Evolutionary conservation across 805 yeast species (phyloP), one percentile per base, ranked within the genome.

Genomic region (Wickerhamomyces queroliae): DNA sequence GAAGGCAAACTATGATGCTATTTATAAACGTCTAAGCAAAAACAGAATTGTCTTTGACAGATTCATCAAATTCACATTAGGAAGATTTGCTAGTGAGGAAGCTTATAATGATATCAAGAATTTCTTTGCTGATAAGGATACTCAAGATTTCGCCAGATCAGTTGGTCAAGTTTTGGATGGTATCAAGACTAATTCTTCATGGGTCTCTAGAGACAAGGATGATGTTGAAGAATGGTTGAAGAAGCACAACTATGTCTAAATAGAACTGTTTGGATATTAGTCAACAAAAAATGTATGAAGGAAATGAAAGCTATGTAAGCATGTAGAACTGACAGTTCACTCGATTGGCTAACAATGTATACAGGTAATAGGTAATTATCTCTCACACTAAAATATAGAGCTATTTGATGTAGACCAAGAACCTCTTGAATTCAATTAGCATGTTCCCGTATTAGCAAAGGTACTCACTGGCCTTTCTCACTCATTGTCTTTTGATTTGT

Each of bases 31-130:
- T 49, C 72, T 88, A 58, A 95, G 96, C 29, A 83, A 90, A 16
- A 82, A 86, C 22, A 72, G 80, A 45, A 73, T 87, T 22, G 79
- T 89, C 79, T 71, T 90, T 53, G 83, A 90, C 27, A 69, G 80
- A 32, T 79, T 93, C 42, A 82, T 91, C 34, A 70, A 73, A 26
- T 51, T 83, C 37, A 67, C 81, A 28, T 69, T 84, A 37, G 62
- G 78, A 15, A 74, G 80, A 5, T 81, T 77, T 61, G 71, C 88
- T 26, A 74, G 74, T 38, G 55, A 59, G 24, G 73, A 69, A 34
- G 74, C 76, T 40, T 67, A 70, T 52, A 66, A 66, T 23, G 71
- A 69, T 33, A 72, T 80, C 41, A 64, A 67, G 46, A 50, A 55
- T 25, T 72, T 80, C 66, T 78, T 78, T 52, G 56, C 52, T 15